Base-by-base conservation (phyloP, 768 basidiomycete genomes). In the Leccinum longicurvipes region DNA sequence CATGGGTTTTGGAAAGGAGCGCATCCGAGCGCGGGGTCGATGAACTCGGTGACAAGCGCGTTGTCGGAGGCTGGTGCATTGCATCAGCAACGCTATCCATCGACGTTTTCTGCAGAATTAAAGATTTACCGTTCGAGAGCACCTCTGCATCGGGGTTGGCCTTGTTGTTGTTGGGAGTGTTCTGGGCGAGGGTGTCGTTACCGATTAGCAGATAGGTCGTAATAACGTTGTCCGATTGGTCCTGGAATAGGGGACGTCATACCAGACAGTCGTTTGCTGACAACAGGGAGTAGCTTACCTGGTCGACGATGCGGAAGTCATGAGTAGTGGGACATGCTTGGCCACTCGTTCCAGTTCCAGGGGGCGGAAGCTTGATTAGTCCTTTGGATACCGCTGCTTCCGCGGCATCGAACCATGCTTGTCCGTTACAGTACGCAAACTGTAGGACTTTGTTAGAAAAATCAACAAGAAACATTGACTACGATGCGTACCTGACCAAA, bases 201-300 rank as follows among this genome's bases (percentile, higher is more conserved):
- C 51, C 54, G 21, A 69, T 54, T 7, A 67, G 48, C 28, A 69
- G 67, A 55, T 67, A 67, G 25, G 67, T 67, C 11, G 67, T 69
- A 19, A 69, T 25, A 3, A 69, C 57, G 14, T 67, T 67, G 29
- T 67, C 67, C 15, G 67, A 67, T 63, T 64, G 67, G 58, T 67
- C 67, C 67, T 67, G 29, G 23, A 48, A 24, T 6, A 27, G 39
- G 29, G 19, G 3, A 6, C 19, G 29, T 60, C 36, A 55, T 19
- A 27, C 9, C 27, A 51, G 15, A 27, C 6, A 15, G 19, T 19
- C 17, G 15, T 47, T 6, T 7, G 10, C 31, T 21, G 14, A 44
- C 8, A 23, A 3, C 24, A 50, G 15, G 23, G 5, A 42, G 19
- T 14, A 21, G 11, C 55, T 47, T 25, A 24, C 67, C 59, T 67